phyloP scores from a whole-genome alignment of 441 rosid genomes.

The Pelargonium myrrhifolium region DNA sequence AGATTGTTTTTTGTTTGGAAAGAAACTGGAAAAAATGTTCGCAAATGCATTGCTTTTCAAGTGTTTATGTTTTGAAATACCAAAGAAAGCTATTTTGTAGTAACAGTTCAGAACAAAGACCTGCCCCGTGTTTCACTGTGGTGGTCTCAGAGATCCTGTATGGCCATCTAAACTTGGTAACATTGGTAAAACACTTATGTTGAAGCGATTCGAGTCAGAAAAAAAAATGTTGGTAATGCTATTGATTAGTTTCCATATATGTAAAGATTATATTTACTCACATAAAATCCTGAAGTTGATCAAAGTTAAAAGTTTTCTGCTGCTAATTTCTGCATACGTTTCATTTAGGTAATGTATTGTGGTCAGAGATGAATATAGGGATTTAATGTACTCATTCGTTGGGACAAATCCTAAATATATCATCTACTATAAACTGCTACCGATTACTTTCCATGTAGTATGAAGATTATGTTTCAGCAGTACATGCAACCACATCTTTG shows the following conservation, averaged over 20 bases:
- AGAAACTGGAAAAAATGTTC: too few relatives aligned
- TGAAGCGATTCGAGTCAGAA: not conserved
- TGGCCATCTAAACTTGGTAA: constrained; percentile 1
- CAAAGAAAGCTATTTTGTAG: too few relatives aligned
- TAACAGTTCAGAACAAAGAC: not conserved
- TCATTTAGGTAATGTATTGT: not conserved
- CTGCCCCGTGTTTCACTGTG: not conserved
- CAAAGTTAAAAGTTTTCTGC: not conserved
- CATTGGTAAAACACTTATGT: not conserved
- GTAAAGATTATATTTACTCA: not conserved
- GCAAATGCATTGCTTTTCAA: too few relatives aligned
- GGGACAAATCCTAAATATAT: not conserved
- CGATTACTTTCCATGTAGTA: not conserved
- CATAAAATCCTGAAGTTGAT: not conserved
- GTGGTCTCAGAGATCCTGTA: not conserved
- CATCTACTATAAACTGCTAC: not conserved
- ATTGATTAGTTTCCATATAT: not conserved
- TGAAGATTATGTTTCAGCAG: not conserved
- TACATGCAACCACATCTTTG: not conserved
- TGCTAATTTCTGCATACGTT: not conserved
- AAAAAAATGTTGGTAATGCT: not conserved
- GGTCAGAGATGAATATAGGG: not conserved
- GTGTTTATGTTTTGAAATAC: too few relatives aligned
- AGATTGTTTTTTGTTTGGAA: too few relatives aligned
- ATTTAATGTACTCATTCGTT: not conserved